phyloP scores from a whole-genome alignment of 306 rosid genomes.

The Gillenia trifoliata region DNA sequence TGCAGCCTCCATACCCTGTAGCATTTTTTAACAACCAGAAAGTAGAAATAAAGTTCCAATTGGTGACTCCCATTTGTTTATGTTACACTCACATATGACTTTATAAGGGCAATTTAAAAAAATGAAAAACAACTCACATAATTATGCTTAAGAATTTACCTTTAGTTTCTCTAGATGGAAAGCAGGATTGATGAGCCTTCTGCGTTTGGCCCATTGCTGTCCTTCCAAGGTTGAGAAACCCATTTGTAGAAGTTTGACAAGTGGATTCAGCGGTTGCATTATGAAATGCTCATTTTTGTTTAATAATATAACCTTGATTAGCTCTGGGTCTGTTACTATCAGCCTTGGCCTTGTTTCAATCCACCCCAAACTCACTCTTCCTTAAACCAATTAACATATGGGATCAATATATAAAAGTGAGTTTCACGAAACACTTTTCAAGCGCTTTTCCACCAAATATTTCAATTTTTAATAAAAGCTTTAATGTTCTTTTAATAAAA shows the following conservation, averaged over 20 bases:
- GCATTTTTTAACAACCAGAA: no score
- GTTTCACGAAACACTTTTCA: no score
- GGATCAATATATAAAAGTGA: no score
- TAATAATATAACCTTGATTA: conserved; percentile 23
- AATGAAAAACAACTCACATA: no score
- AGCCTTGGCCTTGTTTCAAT: conserved; percentile 32
- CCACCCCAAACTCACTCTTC: conserved; percentile 34
- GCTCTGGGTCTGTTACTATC: conserved; percentile 32
- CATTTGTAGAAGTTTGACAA: conserved; percentile 25
- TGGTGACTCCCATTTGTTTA: no score
- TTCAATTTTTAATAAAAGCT: no score
- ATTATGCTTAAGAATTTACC: conserved; percentile 2
- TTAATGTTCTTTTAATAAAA: no score
- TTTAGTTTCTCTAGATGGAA: conserved; percentile 40
- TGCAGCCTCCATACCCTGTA: conserved; percentile 39
- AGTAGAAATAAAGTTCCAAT: neutral
- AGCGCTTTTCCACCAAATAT: no score
- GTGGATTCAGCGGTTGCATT: conserved; percentile 33
- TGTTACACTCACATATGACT: neutral
- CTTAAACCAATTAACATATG: conserved; percentile 1
- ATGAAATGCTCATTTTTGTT: conserved; percentile 26
- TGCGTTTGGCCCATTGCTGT: conserved; percentile 35
- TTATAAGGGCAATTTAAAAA: neutral
- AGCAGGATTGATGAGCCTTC: conserved; percentile 34
- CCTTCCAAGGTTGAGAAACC: conserved; percentile 43